phyloP scores from a whole-genome alignment of 163 green algal species.

The Scenedesmus sp. region DNA sequence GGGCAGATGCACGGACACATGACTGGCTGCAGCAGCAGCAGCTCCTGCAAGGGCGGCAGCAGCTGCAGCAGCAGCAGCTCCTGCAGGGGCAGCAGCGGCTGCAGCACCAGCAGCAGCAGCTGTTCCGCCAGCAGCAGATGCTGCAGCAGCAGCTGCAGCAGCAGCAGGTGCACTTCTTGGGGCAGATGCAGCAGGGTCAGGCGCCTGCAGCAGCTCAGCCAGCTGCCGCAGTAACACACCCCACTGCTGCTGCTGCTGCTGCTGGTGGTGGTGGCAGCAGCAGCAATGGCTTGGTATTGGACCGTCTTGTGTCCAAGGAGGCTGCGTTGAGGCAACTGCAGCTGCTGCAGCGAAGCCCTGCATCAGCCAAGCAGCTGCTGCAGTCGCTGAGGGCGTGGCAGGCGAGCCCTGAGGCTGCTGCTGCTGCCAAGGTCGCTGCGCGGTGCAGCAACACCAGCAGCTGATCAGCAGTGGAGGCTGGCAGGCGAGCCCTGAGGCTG shows the following conservation, averaged over 20 bases:
- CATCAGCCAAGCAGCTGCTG: background rate
- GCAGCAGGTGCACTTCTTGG: background rate
- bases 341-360: conserved; percentile 6
- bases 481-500: background rate
- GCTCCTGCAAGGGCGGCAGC: background rate
- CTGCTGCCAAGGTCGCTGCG: background rate
- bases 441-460: background rate
- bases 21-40: conserved; percentile 6
- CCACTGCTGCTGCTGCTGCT: background rate
- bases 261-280: background rate
- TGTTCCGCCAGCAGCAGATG: background rate
- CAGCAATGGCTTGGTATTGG: background rate
- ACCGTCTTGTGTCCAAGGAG: background rate
- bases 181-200: background rate
- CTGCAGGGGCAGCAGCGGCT: background rate
- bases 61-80: background rate
- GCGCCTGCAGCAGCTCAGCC: background rate
- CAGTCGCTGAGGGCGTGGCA: conserved; percentile 1
- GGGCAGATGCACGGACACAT: background rate
- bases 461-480: background rate
- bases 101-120: background rate
- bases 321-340: conserved; percentile 27
- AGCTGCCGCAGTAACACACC: background rate
- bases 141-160: no score
- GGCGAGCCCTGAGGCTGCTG: conserved; percentile 14